Conservation (phyloP, 208 protist species). For the Crithidia bombi region DNA sequence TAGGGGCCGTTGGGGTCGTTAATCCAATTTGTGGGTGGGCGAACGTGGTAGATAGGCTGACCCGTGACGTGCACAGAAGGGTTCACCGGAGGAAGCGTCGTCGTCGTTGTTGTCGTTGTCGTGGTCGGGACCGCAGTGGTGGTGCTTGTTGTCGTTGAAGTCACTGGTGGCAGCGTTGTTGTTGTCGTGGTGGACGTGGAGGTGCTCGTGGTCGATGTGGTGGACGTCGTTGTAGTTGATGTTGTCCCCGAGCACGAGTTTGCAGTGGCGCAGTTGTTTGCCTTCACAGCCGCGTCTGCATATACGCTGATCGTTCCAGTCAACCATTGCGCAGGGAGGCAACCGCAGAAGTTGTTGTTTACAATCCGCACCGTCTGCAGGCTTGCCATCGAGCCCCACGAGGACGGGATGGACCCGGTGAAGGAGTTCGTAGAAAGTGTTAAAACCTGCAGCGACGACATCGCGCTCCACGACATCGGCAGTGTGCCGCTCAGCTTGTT, state of each 20-base stretch:
- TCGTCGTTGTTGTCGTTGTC: slow-evolving; percentile 20
- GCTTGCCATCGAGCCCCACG: slow-evolving; percentile 13
- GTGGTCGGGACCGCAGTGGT: slow-evolving; percentile 14
- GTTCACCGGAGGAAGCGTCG: neutral
- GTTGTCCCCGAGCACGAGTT: slow-evolving; percentile 10
- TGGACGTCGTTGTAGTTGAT: slow-evolving; percentile 8
- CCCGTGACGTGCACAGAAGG: slow-evolving; percentile 16
- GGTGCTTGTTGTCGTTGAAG: slow-evolving; percentile 16
- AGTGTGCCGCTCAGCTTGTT: slow-evolving; percentile 31
- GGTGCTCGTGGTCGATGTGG: slow-evolving; percentile 1
- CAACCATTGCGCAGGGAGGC: slow-evolving; percentile 12
- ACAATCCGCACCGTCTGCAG: slow-evolving; percentile 3
- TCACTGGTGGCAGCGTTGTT: slow-evolving; percentile 3
- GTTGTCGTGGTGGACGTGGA: slow-evolving; percentile 12
- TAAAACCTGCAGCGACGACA: slow-evolving; percentile 13
- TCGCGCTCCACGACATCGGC: slow-evolving; percentile 27
- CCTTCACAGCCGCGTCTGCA: slow-evolving; percentile 3
- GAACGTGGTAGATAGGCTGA: slow-evolving; percentile 57
- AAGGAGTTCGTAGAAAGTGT: slow-evolving; percentile 10
- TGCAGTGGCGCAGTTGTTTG: slow-evolving; percentile 18
- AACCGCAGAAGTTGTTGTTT: slow-evolving; percentile 15
- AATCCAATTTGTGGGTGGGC: slow-evolving; percentile 57
- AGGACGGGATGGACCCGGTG: slow-evolving; percentile 14
- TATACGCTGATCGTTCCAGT: slow-evolving; percentile 5
- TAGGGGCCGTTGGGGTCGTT: slow-evolving; percentile 71